Conservation (phyloP, 345 rosid species). For the Acer campestre region DNA sequence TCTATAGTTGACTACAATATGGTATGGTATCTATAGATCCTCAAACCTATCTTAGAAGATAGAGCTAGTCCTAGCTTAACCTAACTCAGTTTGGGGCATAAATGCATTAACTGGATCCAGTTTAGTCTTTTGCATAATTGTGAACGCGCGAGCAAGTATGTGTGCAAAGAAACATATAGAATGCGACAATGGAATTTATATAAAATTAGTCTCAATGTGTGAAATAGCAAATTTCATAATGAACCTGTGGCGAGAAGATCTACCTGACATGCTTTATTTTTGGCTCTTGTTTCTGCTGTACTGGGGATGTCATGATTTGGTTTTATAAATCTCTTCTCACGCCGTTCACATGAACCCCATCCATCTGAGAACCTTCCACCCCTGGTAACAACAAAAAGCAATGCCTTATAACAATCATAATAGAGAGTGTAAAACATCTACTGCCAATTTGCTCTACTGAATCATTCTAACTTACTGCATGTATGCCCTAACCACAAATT, state of each 20-base stretch:
- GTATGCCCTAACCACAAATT: constrained; percentile 77
- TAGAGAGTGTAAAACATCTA: neutral
- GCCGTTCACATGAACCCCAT: constrained; percentile 94
- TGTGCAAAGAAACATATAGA: neutral
- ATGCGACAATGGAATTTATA: constrained; percentile 13
- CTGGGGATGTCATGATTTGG: constrained; percentile 94
- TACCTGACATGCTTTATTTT: constrained; percentile 94
- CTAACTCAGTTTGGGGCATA: neutral
- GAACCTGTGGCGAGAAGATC: constrained; percentile 13
- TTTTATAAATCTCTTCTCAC: constrained; percentile 78
- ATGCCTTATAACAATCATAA: neutral
- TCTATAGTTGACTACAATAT: neutral
- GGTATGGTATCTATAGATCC: neutral
- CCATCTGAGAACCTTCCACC: constrained; percentile 91
- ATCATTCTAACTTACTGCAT: constrained; percentile 71
- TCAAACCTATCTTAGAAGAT: neutral
- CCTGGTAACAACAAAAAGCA: constrained; percentile 33
- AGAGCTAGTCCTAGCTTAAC: neutral
- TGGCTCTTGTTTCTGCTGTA: constrained; percentile 96
- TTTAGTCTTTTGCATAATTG: neutral
- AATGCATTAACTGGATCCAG: constrained; percentile 12
- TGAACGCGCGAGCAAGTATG: neutral
- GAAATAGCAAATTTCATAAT: neutral
- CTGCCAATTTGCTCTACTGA: neutral
- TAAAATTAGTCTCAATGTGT: constrained; percentile 7